Percentiles rank a stretch among this genome's conserved stretches.
phyloP scores from a whole-genome alignment of 129 eudicot species.

The Daucus carota region DNA sequence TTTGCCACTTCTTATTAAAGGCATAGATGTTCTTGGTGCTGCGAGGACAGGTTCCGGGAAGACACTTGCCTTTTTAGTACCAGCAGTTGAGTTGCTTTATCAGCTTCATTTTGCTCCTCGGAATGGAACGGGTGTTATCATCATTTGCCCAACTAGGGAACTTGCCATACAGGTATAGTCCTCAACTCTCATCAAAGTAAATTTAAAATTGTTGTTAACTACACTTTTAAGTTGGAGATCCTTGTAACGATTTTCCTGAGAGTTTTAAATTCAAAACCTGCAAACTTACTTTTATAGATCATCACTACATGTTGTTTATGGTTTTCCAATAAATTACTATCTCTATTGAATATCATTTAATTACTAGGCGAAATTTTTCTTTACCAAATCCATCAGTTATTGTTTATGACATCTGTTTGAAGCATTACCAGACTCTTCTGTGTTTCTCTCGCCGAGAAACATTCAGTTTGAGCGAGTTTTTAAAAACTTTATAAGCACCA shows the following conservation, averaged over 20 bases:
- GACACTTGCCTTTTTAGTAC: conserved; percentile 33
- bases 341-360: neutral
- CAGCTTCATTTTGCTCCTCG: conserved; percentile 23
- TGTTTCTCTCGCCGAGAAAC: neutral
- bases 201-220: neutral
- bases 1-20: conserved; percentile 46
- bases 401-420: neutral
- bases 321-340: neutral
- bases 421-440: neutral
- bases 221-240: neutral
- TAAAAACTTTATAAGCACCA: too few relatives aligned
- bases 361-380: neutral
- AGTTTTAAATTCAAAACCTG: neutral
- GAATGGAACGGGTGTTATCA: conserved; percentile 26
- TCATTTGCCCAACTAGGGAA: conserved; percentile 28
- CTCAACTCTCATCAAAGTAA: too few relatives aligned
- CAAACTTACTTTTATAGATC: neutral
- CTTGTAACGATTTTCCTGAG: neutral
- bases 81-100: conserved; percentile 31
- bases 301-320: neutral
- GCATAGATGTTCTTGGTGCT: conserved; percentile 61
- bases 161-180: conserved; percentile 26
- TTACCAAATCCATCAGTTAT: neutral
- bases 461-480: too few relatives aligned
- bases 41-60: conserved; percentile 45